Base-by-base conservation (phyloP, 192 early-diverging fungal species). In the Gonapodya prolifera region DNA sequence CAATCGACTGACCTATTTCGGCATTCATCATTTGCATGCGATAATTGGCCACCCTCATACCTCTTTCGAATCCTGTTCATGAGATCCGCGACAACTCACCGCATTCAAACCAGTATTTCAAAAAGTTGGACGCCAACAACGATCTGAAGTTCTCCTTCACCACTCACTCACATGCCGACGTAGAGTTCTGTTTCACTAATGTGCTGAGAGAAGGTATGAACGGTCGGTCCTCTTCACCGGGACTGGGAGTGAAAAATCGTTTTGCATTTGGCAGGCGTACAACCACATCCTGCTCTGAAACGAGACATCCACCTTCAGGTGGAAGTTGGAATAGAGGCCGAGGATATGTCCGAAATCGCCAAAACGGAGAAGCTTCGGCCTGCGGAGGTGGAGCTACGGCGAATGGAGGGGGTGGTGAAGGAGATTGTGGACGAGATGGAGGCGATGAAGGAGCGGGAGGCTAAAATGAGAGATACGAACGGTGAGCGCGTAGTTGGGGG, bases 371-470 rank as follows among this genome's bases (percentile, higher is more conserved):
- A 95, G 81, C 83, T 98, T 29, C 87, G 87, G 80, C 96, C 96
- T 30, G 83, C 95, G 80, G 96, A 98, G 82, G 76, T 92, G n/a
- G 96, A 96, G 84, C 81, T 98, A 30, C 85, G 90, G 70, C 88
- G 92, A 73, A 82, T 96, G 70, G 93, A 95, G 82, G 86, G 87
- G 80, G 80, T 92, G 16, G 83, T 93, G 76, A 85, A 90, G 76
- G 91, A 94, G 69, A 88, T 96, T 77, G 83, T 91, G 34, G 91
- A 90, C n/a, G 90, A 96, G 74, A 92, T 98, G 91, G 91, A 94
- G 77, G 88, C 90, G 77, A 80, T 96, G 74, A 94, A 95, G 84
- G 81, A 79, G 34, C 84, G 93, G 69, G 96, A 98, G 80, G 86
- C 85, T 77, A 85, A 86, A 71, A 89, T 98, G 91, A 86, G 96